Evolutionary conservation across 768 basidiomycete species (phyloP).

Genomic region (Collybiopsis luxurians): DNA sequence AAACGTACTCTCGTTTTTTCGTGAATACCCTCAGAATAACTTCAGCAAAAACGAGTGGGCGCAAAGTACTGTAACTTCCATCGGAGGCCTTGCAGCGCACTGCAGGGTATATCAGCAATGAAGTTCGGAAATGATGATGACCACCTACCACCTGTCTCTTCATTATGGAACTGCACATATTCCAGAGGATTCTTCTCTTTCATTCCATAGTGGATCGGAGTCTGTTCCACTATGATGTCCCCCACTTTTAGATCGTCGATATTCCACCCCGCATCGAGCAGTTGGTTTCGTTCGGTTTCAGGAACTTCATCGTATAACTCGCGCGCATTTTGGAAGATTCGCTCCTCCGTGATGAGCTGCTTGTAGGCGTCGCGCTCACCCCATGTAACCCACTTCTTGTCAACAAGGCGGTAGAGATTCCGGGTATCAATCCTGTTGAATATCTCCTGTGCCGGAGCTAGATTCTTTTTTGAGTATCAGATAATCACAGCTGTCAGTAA

Average conservation of each 20-base stretch:
- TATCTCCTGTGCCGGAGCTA: slow-evolving; percentile 56
- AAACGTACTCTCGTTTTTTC: slow-evolving; percentile 45
- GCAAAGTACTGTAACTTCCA: slow-evolving; percentile 63
- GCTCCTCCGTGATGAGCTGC: slow-evolving; percentile 35
- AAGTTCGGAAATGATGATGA: not conserved
- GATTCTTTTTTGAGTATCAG: slow-evolving; percentile 39
- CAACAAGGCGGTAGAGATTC: slow-evolving; percentile 68
- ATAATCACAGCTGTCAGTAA: slow-evolving; percentile 6
- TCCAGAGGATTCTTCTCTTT: slow-evolving; percentile 66
- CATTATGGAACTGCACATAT: slow-evolving; percentile 71
- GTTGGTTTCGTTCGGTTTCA: slow-evolving; percentile 17
- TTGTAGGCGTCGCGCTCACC: slow-evolving; percentile 31
- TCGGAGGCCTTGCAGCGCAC: slow-evolving; percentile 40
- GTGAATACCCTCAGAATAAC: slow-evolving; percentile 69
- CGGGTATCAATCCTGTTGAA: slow-evolving; percentile 60
- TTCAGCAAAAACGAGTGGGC: slow-evolving; percentile 68
- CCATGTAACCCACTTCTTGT: slow-evolving; percentile 55
- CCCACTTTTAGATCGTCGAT: slow-evolving; percentile 35
- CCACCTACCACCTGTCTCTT: slow-evolving; percentile 52
- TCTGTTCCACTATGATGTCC: slow-evolving; percentile 63
- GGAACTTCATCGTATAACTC: slow-evolving; percentile 12
- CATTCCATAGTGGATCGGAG: slow-evolving; percentile 78
- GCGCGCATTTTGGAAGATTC: slow-evolving; percentile 43
- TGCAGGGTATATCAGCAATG: slow-evolving; percentile 18
- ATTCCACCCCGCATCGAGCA: slow-evolving; percentile 13